These are phyloP conservation scores for Globisporangium abappressorium DNA, from an alignment of 352 stramenopile genomes.

Conservation along the genomic window DNA sequence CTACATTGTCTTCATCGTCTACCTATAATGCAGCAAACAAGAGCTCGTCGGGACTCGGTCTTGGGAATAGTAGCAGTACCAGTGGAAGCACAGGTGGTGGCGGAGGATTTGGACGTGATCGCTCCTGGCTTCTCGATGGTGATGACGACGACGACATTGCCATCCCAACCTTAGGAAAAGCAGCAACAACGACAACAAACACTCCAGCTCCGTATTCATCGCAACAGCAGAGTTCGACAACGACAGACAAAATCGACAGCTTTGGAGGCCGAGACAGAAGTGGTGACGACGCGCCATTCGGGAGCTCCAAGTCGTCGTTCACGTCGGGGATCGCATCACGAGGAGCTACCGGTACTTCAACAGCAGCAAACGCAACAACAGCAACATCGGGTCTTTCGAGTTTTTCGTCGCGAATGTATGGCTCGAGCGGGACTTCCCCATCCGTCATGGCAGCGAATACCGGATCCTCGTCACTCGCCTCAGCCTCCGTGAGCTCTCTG, in stretches of 20 bases:
- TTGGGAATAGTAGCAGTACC: constrained; percentile 2
- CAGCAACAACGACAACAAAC: background rate
- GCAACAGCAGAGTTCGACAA: background rate
- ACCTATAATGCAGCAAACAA: background rate
- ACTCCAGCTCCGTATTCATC: background rate
- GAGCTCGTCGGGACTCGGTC: background rate
- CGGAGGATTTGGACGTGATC: constrained; percentile 42
- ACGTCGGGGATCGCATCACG: background rate
- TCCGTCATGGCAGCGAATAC: background rate
- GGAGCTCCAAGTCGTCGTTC: constrained; percentile 9
- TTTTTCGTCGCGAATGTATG: constrained; percentile 15
- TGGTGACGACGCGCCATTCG: background rate
- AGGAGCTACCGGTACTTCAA: background rate
- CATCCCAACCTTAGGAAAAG: background rate
- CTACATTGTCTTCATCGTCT: background rate
- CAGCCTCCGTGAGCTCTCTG: background rate
- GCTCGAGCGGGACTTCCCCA: background rate
- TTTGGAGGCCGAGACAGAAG: background rate
- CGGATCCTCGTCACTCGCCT: background rate
- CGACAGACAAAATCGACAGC: background rate
- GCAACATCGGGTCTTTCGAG: background rate
- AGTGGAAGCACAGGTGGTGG: too few relatives aligned
- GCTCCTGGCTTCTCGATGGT: constrained; percentile 52
- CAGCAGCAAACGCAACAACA: background rate
- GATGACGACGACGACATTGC: constrained; percentile 29